Percentiles rank a stretch among this genome's conserved stretches.
phyloP scores from a whole-genome alignment of 192 early-diverging fungal species.

The Coemansia aciculifera region DNA sequence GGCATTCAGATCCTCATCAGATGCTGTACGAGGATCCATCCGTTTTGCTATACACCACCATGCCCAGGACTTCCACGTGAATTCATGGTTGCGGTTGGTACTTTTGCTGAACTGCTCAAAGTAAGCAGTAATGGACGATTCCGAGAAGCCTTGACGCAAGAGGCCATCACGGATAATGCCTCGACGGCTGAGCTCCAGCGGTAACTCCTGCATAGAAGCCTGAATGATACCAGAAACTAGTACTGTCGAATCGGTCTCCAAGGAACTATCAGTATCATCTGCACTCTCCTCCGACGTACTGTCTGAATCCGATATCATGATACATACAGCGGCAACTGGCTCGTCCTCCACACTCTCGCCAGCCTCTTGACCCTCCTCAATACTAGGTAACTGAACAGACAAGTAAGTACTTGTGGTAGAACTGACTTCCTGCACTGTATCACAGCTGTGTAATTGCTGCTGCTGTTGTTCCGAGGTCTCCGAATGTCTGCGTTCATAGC shows the following conservation, averaged over 20 bases:
- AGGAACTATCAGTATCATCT: background rate
- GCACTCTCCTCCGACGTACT: background rate
- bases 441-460: background rate
- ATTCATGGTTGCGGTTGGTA: background rate
- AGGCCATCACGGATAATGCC: background rate
- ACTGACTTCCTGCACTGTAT: background rate
- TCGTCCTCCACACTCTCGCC: background rate
- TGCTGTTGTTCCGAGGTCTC: background rate
- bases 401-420: background rate
- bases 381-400: background rate
- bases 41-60: background rate
- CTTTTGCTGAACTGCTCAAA: background rate
- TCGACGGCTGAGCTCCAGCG: background rate
- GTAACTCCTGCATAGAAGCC: background rate
- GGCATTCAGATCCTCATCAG: background rate
- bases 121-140: background rate
- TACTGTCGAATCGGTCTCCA: background rate
- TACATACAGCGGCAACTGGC: background rate
- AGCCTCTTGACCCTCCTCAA: background rate
- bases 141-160: background rate
- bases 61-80: background rate
- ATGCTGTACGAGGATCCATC: background rate
- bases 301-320: background rate
- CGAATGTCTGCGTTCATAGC: background rate
- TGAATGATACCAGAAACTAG: background rate